phyloP scores from a whole-genome alignment of 164 flowering plant species.

The Vitis cinerea region DNA sequence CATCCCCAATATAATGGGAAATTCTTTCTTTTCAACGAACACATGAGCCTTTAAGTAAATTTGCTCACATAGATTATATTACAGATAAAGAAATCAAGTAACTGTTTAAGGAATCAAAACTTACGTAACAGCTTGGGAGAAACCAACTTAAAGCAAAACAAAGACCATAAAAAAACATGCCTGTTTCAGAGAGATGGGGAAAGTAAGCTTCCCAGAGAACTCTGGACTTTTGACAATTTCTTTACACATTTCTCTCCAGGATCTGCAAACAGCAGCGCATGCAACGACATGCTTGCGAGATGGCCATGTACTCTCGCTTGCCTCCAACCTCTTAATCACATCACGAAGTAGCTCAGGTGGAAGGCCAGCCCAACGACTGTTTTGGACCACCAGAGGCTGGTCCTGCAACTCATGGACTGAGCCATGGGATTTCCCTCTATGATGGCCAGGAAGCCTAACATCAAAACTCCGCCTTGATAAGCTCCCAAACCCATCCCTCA shows the following conservation, averaged over 20 bases:
- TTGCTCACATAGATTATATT: not conserved
- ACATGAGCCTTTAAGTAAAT: not conserved
- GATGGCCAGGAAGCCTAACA: constrained; percentile 65
- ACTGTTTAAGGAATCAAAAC: not conserved
- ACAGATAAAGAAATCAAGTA: not conserved
- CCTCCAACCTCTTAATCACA: constrained; percentile 85
- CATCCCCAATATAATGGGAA: not conserved
- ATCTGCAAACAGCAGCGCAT: constrained; percentile 84
- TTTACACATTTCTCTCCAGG: constrained; percentile 93
- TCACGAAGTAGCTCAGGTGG: constrained; percentile 90
- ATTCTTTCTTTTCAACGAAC: not conserved
- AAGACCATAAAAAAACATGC: constrained; percentile 24
- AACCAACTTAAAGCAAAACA: not conserved
- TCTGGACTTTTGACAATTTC: constrained; percentile 81
- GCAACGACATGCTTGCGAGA: constrained; percentile 86
- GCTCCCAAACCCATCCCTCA: constrained; percentile 90
- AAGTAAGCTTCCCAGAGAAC: constrained; percentile 81
- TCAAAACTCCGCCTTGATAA: constrained; percentile 85
- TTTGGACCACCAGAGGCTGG: constrained; percentile 52
- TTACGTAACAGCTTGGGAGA: not conserved
- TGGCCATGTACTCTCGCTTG: constrained; percentile 88
- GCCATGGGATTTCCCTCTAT: constrained; percentile 72
- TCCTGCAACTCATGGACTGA: constrained; percentile 63
- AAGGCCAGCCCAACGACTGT: constrained; percentile 80
- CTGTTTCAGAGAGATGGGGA: constrained; percentile 90